Base-by-base conservation (phyloP, 768 basidiomycete genomes). In the Calocera viscosa region DNA sequence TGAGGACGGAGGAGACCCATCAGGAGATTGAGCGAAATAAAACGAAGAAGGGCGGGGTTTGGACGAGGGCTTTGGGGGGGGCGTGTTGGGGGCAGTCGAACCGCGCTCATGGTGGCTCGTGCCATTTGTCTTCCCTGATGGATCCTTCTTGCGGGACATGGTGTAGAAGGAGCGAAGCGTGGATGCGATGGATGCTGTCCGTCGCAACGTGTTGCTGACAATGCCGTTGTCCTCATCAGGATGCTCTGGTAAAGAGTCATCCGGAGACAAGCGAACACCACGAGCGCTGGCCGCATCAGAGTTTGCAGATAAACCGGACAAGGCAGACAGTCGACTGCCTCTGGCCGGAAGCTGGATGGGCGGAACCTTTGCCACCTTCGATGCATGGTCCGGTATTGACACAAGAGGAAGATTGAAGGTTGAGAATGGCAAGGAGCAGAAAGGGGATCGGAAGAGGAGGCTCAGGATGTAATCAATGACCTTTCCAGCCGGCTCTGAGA, bases 401-500 rank as follows among this genome's bases (percentile, higher is more conserved):
- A 67, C 60, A 5, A 53, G n/a, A 40, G 28, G 66, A 8, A 41
- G 28, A 7, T 33, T 71, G 24, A 94, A 77, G 1, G 89, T 84
- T 0, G 87, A 84, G 30, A 81, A 82, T 35, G 88, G 84, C 1
- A 94, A 82, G 26, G 85, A 79, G 7, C 85, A 84, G 74, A 95
- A 95, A 0, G 92, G 91, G 1, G 91, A 93, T 72, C 94, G 92
- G 12, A 95, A 79, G 14, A 97, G 83, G 2, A 94, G 82, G 1
- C 92, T 93, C 78, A 90, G 86, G 71, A 96, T 83, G 73, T 95
- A 96, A 76, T 99, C 96, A 33, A 92, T 83, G 30, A 95, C 86
- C 0, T 91, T 94, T 72, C 90, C 89, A 0, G 94, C 94, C 72
- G 91, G 85, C 8, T 89, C 86, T 0, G 93, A 89, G 16, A 98